These are phyloP conservation scores for Mycena vitilis DNA, from an alignment of 768 basidiomycete genomes.

Conservation along the genomic window DNA sequence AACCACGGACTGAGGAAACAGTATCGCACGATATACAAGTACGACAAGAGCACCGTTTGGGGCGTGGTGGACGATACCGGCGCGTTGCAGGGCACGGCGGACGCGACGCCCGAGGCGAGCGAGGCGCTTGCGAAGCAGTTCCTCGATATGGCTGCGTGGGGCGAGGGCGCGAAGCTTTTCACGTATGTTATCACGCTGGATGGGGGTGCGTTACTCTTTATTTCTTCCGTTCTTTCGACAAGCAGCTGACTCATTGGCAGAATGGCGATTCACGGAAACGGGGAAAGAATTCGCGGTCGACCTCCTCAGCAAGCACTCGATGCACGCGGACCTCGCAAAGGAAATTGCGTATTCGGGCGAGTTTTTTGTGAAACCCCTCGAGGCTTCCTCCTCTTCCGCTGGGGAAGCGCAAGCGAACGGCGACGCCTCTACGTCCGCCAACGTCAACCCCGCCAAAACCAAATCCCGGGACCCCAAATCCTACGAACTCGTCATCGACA, in stretches of 20 bases:
- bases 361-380: constrained; percentile 46
- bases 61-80: constrained; percentile 43
- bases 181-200: constrained; percentile 60
- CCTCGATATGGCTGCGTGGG: constrained; percentile 54
- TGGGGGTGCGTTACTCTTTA: constrained; percentile 33
- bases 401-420: neutral
- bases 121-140: constrained; percentile 50
- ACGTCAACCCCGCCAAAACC: neutral
- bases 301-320: constrained; percentile 57
- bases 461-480: constrained; percentile 42
- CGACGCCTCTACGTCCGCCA: neutral
- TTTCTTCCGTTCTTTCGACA: neutral
- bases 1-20: constrained; percentile 54
- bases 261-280: constrained; percentile 60
- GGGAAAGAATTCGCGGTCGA: constrained; percentile 57
- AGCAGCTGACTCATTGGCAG: neutral
- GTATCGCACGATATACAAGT: constrained; percentile 53
- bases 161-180: constrained; percentile 54
- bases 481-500: constrained; percentile 61
- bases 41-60: constrained; percentile 49
- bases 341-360: constrained; percentile 60
- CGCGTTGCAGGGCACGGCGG: neutral
- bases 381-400: no score
- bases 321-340: constrained; percentile 57
- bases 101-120: constrained; percentile 23